phyloP scores from a whole-genome alignment of 2,329 filamentous ascomycete genomes.

The Cadophora sp. region DNA sequence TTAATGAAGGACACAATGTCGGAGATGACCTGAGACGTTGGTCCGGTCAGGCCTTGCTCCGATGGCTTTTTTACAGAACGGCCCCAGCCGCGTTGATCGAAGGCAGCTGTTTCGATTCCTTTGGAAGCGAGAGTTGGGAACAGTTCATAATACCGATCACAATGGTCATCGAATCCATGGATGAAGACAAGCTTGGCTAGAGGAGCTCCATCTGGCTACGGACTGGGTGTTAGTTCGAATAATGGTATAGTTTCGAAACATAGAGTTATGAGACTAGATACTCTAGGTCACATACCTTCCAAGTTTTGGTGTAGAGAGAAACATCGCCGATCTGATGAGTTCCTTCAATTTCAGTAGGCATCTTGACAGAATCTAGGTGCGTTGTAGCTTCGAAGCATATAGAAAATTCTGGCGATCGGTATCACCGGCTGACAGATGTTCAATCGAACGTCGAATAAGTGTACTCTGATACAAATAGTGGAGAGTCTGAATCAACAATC shows the following conservation, averaged over 20 bases:
- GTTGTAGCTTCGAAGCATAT: background rate
- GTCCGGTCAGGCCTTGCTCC: slow-evolving; percentile 75
- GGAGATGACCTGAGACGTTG: slow-evolving; percentile 73
- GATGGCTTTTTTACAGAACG: slow-evolving; percentile 66
- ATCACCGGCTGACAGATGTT: background rate
- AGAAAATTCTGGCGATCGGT: background rate
- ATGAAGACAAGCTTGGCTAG: slow-evolving; percentile 81
- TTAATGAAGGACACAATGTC: slow-evolving; percentile 82
- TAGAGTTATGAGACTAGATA: background rate
- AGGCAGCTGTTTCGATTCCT: slow-evolving; percentile 77
- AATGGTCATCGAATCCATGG: slow-evolving; percentile 90
- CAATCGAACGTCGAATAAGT: background rate
- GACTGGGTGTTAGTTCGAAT: slow-evolving; percentile 14
- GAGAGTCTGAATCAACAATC: background rate
- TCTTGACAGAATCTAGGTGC: slow-evolving; percentile 24
- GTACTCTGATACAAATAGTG: background rate
- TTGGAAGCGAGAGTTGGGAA: slow-evolving; percentile 72
- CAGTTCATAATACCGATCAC: slow-evolving; percentile 77
- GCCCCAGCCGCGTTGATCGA: slow-evolving; percentile 93
- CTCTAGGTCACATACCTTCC: slow-evolving; percentile 36
- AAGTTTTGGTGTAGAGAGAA: slow-evolving; percentile 44
- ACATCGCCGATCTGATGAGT: slow-evolving; percentile 40
- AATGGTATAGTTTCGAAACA: background rate
- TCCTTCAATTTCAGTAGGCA: slow-evolving; percentile 43
- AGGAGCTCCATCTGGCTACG: slow-evolving; percentile 39